phyloP scores from a whole-genome alignment of 257 asterid species.

The Solanum tacnaense region DNA sequence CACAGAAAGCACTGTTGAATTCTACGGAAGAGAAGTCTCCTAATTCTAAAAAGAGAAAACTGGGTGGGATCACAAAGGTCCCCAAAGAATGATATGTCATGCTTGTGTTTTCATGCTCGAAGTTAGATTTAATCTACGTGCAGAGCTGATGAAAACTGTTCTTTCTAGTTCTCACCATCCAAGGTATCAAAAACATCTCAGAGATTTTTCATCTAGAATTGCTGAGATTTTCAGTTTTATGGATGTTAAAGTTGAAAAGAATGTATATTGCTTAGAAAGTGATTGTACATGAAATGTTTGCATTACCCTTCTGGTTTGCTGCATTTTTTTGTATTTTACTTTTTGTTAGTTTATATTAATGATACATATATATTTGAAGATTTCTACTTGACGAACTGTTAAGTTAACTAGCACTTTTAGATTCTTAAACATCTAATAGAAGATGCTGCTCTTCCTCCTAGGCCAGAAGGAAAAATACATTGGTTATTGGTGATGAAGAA shows the following conservation, averaged over 20 bases:
- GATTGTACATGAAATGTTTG: neutral
- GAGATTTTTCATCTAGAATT: neutral
- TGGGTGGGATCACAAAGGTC: neutral
- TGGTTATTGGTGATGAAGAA: neutral
- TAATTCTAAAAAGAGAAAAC: conserved; percentile 17
- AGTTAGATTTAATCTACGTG: neutral
- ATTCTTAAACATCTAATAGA: neutral
- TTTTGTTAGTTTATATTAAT: neutral
- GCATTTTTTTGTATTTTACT: neutral
- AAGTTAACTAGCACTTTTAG: neutral
- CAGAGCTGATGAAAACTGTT: neutral
- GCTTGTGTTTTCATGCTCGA: neutral
- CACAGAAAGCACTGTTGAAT: conserved; percentile 65
- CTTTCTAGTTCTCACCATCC: neutral
- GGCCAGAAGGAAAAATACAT: neutral
- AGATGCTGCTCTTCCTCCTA: neutral
- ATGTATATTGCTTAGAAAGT: neutral
- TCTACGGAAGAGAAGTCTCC: conserved; percentile 13
- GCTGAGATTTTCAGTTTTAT: neutral
- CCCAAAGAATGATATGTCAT: neutral
- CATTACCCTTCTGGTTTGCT: neutral
- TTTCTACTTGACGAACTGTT: neutral
- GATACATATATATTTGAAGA: neutral
- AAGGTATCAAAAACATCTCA: neutral
- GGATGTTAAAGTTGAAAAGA: neutral